These are phyloP conservation scores for Grosmannia clavigera DNA, from an alignment of 2,329 filamentous ascomycete genomes.

Conservation along the genomic window DNA sequence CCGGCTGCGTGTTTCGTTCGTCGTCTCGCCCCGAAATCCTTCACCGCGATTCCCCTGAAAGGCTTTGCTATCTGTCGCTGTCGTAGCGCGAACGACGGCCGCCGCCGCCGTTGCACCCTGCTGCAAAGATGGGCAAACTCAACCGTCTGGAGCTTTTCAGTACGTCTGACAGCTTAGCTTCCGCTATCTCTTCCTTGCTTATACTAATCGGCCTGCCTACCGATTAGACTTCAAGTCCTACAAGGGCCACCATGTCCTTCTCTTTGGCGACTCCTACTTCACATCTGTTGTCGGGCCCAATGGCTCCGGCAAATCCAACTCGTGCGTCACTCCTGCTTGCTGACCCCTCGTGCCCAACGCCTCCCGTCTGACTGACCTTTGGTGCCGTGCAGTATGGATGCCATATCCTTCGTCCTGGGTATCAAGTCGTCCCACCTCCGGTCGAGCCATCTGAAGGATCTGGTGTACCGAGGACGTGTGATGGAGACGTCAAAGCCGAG, in stretches of 20 bases:
- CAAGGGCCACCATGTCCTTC: conserved; percentile 85
- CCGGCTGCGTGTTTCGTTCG: background rate
- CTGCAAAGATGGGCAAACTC: conserved; percentile 71
- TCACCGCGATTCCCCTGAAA: background rate
- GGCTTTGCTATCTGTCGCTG: background rate
- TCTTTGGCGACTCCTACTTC: conserved; percentile 97
- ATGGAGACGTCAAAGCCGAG: conserved; percentile 88
- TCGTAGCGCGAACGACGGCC: background rate
- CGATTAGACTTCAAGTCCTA: conserved; percentile 95
- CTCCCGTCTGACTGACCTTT: background rate
- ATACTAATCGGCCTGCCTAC: background rate
- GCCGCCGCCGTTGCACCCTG: conserved; percentile 4
- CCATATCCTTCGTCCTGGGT: conserved; percentile 95
- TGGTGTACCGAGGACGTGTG: conserved; percentile 91
- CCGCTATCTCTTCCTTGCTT: background rate
- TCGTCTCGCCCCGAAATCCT: background rate
- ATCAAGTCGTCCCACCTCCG: conserved; percentile 98
- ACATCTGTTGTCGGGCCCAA: conserved; percentile 99
- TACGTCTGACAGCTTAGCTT: conserved; percentile 30
- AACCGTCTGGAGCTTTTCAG: conserved; percentile 90
- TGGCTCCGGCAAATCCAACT: conserved; percentile 98
- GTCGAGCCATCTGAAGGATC: conserved; percentile 83
- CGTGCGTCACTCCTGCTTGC: conserved; percentile 40
- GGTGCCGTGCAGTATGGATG: conserved; percentile 65
- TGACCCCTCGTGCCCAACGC: background rate